A percentile compares a stretch with the other conserved stretches of the same genome.
phyloP scores from a whole-genome alignment of 2,329 filamentous ascomycete genomes.

The Microdochium nivale region DNA sequence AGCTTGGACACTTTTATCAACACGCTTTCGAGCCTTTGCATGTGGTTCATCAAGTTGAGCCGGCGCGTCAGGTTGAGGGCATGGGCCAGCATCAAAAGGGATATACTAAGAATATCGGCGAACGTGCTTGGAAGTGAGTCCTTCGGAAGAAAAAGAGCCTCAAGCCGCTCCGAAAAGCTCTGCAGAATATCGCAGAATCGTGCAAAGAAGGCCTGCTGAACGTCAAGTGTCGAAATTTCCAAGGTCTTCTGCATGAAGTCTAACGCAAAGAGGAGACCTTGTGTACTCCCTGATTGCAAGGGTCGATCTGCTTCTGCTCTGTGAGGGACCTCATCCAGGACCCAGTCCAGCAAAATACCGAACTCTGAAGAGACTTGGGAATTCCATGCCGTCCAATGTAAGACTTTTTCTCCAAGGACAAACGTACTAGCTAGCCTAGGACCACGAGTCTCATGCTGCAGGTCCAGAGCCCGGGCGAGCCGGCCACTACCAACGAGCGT shows the following conservation, averaged over 20 bases:
- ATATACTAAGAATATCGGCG: constrained; percentile 25
- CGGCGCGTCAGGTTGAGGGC: constrained; percentile 33
- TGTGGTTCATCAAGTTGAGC: constrained; percentile 21
- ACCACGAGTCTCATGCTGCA: background rate
- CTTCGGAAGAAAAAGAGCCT: constrained; percentile 9
- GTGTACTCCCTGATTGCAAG: constrained; percentile 12
- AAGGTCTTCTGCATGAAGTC: constrained; percentile 36
- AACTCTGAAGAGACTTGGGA: constrained; percentile 51
- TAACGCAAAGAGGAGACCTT: constrained; percentile 35
- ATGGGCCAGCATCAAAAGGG: constrained; percentile 27
- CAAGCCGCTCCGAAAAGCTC: constrained; percentile 29
- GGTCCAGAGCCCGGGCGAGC: constrained; percentile 27
- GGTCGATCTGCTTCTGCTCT: constrained; percentile 12
- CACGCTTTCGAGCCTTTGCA: constrained; percentile 38
- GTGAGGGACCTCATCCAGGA: constrained; percentile 35
- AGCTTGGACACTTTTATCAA: constrained; percentile 32
- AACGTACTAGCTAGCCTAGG: constrained; percentile 24
- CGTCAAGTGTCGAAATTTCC: constrained; percentile 24
- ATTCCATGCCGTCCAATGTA: constrained; percentile 50
- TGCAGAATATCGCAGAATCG: constrained; percentile 33
- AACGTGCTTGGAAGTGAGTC: constrained; percentile 17
- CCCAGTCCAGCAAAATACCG: constrained; percentile 51
- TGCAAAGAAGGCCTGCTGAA: constrained; percentile 30
- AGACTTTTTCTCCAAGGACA: constrained; percentile 35
- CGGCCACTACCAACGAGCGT: constrained; percentile 49